Percentiles rank a stretch among this genome's conserved stretches.
These are phyloP conservation scores for Salix purpurea DNA, from an alignment of 345 rosid genomes.

Conservation along the genomic window DNA sequence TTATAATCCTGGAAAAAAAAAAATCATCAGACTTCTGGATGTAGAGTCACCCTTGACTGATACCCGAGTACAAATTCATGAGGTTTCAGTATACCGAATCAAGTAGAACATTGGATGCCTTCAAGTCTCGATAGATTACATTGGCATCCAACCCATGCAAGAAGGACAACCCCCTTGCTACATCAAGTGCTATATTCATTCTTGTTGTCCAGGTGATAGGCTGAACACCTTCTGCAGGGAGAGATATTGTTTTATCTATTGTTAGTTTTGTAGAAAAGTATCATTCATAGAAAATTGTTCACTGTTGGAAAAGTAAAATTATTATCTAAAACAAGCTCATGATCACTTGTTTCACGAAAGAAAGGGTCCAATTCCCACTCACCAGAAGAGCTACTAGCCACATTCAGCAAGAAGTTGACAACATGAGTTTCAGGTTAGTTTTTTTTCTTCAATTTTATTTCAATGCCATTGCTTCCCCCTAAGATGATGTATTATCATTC, in stretches of 20 bases:
- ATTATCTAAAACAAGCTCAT: no score
- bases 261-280: not conserved
- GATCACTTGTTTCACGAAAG: no score
- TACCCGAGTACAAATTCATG: slow-evolving; percentile 1
- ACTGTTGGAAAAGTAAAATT: no score
- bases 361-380: no score
- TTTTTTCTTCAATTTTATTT: no score
- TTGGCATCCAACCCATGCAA: slow-evolving; percentile 57
- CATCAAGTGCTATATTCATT: slow-evolving; percentile 46
- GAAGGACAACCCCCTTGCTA: slow-evolving; percentile 58
- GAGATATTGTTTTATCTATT: not conserved
- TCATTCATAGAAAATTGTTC: not conserved
- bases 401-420: no score
- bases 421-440: no score
- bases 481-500: no score
- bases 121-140: slow-evolving; percentile 64
- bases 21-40: slow-evolving; percentile 2
- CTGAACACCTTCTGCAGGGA: slow-evolving; percentile 48
- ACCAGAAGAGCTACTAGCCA: no score
- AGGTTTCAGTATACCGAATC: slow-evolving; percentile 44
- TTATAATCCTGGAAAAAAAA: slow-evolving; percentile 49
- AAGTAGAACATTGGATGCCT: slow-evolving; percentile 65
- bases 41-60: not conserved
- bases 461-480: no score
- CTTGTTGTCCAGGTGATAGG: slow-evolving; percentile 52